These are phyloP conservation scores for Lagenaria siceraria DNA, from an alignment of 306 rosid species.

Conservation along the genomic window DNA sequence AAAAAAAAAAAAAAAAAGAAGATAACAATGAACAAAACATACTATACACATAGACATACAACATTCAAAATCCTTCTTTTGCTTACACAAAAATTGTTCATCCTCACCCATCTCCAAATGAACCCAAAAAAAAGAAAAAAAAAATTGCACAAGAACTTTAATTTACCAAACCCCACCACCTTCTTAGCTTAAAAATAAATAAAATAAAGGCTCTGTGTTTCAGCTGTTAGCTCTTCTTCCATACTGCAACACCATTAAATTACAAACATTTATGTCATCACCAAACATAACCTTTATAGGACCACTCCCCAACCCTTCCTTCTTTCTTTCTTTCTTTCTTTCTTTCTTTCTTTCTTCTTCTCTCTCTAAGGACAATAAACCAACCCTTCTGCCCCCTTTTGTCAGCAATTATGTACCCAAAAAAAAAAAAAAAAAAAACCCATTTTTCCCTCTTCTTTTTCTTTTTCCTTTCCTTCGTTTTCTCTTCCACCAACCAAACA, in stretches of 20 bases:
- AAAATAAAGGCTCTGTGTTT: neutral
- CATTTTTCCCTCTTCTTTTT: neutral
- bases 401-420: slow-evolving; percentile 1
- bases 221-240: neutral
- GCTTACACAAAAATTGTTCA: neutral
- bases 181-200: neutral
- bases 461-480: neutral
- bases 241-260: neutral
- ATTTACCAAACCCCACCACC: neutral
- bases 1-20: too few relatives aligned
- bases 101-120: neutral
- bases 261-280: slow-evolving; percentile 6
- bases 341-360: neutral
- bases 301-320: neutral
- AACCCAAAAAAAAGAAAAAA: neutral
- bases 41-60: neutral
- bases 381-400: neutral
- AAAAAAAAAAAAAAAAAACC: neutral
- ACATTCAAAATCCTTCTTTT: neutral
- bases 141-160: neutral
- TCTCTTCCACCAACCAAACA: slow-evolving; percentile 6
- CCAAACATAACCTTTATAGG: neutral
- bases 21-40: neutral
- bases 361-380: slow-evolving; percentile 6
- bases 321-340: neutral